phyloP scores from a whole-genome alignment of 371 early-diverging fungal species.

The Mycotypha africana region DNA sequence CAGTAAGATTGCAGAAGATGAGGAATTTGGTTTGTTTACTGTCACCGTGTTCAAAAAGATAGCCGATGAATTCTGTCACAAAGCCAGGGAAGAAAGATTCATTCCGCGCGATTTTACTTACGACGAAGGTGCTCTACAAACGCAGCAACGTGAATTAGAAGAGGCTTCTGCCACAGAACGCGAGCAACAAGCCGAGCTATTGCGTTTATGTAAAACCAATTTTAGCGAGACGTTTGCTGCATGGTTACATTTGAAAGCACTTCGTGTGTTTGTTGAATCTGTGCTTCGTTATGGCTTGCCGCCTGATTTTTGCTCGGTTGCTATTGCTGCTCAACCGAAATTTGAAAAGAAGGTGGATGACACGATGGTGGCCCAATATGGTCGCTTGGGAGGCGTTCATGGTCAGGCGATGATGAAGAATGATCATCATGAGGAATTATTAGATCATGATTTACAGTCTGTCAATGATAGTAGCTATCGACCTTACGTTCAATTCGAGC shows the following conservation, averaged over 20 bases:
- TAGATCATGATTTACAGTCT: conserved; percentile 76
- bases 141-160: conserved; percentile 69
- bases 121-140: conserved; percentile 70
- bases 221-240: conserved; percentile 89
- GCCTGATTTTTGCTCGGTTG: conserved; percentile 85
- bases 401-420: conserved; percentile 37
- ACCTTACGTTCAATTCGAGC: conserved; percentile 84
- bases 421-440: conserved; percentile 47
- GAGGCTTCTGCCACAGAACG: conserved; percentile 71
- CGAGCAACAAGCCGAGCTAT: conserved; percentile 68
- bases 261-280: conserved; percentile 95
- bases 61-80: conserved; percentile 82
- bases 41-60: conserved; percentile 89
- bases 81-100: conserved; percentile 88
- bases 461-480: conserved; percentile 85
- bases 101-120: conserved; percentile 92
- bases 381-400: conserved; percentile 56
- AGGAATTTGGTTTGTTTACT: conserved; percentile 87
- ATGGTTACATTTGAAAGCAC: conserved; percentile 91
- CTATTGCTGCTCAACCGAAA: conserved; percentile 77
- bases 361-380: conserved; percentile 62
- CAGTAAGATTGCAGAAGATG: conserved; percentile 86
- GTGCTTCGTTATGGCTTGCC: conserved; percentile 95
- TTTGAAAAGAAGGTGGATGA: conserved; percentile 74
- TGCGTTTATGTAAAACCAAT: conserved; percentile 85